Evolutionary conservation across 164 flowering plant species (phyloP).

Genomic region (Umbellularia californica): DNA sequence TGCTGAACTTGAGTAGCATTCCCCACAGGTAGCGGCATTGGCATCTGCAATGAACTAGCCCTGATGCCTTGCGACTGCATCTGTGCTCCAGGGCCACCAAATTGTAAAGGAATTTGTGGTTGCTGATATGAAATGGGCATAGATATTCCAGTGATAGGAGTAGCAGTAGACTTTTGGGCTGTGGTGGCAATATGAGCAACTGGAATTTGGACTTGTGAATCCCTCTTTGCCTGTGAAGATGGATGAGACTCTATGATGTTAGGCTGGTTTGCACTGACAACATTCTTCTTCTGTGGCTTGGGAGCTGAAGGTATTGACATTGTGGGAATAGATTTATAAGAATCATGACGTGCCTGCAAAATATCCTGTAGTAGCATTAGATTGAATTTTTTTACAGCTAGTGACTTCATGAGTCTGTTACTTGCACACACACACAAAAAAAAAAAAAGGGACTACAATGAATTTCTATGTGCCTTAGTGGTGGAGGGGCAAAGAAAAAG

Average conservation of each 20-base stretch:
- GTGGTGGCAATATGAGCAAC: constrained; percentile 29
- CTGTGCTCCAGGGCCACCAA: constrained; percentile 57
- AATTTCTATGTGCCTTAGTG: background rate
- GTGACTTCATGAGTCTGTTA: background rate
- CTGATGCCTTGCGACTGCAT: constrained; percentile 59
- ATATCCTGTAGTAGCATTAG: background rate
- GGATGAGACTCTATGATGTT: constrained; percentile 33
- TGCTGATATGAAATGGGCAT: constrained; percentile 59
- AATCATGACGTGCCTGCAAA: constrained; percentile 61
- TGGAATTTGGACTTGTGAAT: constrained; percentile 31
- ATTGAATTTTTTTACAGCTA: background rate
- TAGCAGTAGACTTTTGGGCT: constrained; percentile 50
- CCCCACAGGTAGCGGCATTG: constrained; percentile 52
- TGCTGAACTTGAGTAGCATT: constrained; percentile 60
- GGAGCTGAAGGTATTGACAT: constrained; percentile 50
- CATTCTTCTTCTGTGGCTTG: constrained; percentile 59
- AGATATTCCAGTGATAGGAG: constrained; percentile 44
- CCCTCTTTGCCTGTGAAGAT: constrained; percentile 45
- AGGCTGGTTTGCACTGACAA: constrained; percentile 27
- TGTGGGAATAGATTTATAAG: constrained; percentile 39
- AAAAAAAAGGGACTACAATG: background rate
- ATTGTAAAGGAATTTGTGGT: constrained; percentile 53
- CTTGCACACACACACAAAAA: background rate
- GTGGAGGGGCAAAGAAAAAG: background rate
- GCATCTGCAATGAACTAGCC: constrained; percentile 39